Evolutionary conservation across 2,329 filamentous ascomycete species (phyloP), one percentile per base, ranked within the genome.

Genomic region (Pseudogymnoascus sp.): DNA sequence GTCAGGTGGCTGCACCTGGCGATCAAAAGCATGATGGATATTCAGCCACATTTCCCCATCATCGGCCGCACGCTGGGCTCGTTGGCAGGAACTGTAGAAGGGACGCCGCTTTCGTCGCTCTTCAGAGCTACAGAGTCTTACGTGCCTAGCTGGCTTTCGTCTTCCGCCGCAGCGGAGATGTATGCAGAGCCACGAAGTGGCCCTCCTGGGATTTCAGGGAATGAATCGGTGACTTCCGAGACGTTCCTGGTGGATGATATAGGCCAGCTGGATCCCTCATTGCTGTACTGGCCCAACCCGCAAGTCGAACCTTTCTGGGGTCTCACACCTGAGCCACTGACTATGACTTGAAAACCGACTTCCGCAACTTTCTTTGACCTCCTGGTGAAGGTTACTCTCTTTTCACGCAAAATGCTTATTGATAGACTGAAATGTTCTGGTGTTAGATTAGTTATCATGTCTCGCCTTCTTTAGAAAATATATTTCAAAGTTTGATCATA

Each of bases 21-120:
- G 57, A 25, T 59, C 18, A 59, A 59, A 25, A 59, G 57, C 35
- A 59, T 59, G 35, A 22, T 37, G 22, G 37, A 35, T 25, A 38
- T 41, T 37, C 57, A 59, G 57, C 57, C 33, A 18, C 57, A 59
- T 25, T 59, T 59, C 33, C 57, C 33, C 18, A 59, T 59, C 57
- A 38, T 59, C 18, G 57, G 57, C 16, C 57, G 57, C 20, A 41
- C 41, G 57, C n/a, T 59, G 33, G 25, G 22, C n/a, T 20, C 57
- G 22, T n/a, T 59, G 39, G 39, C 39, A 11, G 39, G 7, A 8
- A 8, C 18, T 43, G 39, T 43, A 11, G 39, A 43, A 4, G 18
- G 39, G 39, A 43, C 39, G 18, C 39, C 18, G 22, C 39, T 43
- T 43, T 11, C 39, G 12, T 43, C 39, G 39, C 39, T 43, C 39